A percentile compares a stretch with the other conserved stretches of the same genome.
These are phyloP conservation scores for Leccinum rimulosum DNA, from an alignment of 768 basidiomycete genomes.

Conservation along the genomic window DNA sequence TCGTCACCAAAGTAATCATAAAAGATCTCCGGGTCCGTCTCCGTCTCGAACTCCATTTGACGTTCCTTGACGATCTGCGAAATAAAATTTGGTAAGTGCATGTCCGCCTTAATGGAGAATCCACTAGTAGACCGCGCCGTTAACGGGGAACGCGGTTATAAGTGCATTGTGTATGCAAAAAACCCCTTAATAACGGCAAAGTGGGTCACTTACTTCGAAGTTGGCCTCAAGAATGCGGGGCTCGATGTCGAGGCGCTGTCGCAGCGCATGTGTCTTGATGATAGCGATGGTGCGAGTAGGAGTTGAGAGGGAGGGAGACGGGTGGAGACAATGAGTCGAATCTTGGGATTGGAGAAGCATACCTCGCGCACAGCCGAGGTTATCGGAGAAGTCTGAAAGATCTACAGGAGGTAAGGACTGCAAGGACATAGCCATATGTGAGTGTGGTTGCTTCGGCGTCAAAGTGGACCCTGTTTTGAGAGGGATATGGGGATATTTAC, in stretches of 20 bases:
- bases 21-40: constrained; percentile 76
- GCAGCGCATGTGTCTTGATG: constrained; percentile 77
- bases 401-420: constrained; percentile 14
- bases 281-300: constrained; percentile 73
- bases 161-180: not conserved
- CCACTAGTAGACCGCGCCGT: constrained; percentile 7
- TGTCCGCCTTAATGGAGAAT: constrained; percentile 15
- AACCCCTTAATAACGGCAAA: constrained; percentile 7
- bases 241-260: constrained; percentile 78
- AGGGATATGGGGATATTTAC: constrained; percentile 14
- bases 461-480: constrained; percentile 1
- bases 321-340: not conserved
- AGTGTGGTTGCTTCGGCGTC: constrained; percentile 9
- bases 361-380: constrained; percentile 2
- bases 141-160: constrained; percentile 1
- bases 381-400: constrained; percentile 18
- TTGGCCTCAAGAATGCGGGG: constrained; percentile 73
- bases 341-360: constrained; percentile 7
- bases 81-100: constrained; percentile 15
- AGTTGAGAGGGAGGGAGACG: constrained; percentile 11
- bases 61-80: constrained; percentile 79
- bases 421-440: constrained; percentile 20
- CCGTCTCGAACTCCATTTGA: constrained; percentile 86
- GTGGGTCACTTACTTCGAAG: constrained; percentile 61
- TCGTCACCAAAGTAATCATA: constrained; percentile 82